Base-by-base conservation (phyloP, 2,329 filamentous ascomycete species). In the Drechslerella coelobrocha region DNA sequence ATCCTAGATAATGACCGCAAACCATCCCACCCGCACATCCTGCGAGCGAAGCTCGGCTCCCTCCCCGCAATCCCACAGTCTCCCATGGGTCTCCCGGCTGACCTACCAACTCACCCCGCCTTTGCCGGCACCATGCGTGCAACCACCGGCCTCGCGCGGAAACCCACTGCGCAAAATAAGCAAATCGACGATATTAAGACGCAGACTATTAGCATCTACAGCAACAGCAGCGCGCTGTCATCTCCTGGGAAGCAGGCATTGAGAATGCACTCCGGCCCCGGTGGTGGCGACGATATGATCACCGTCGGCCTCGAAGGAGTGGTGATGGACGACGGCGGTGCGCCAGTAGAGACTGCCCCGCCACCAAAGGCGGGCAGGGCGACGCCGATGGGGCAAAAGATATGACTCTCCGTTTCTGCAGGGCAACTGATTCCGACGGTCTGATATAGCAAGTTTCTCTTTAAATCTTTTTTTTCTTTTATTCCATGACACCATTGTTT, bases 231-330 rank as follows among this genome's bases (percentile, higher is more conserved):
- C 12, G 48, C 66, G 6, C 53, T 72, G 61, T 31, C 61, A 1
- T 72, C 68, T 0, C 68, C 68, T n/a, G 68, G 68, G 34, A 72
- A 72, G 41, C 68, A 72, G 23, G 68, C 61, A 3, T 19, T 72
- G 24, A 39, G 68, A 55, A 72, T 72, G 68, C 68, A 72, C 51
- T 17, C 48, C 23, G 68, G 68, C 9, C 68, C 68, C 17, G 68
- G 68, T 31, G 60, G 66, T n/a, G 60, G 60, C 21, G 66, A 71
- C 26, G 60, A 63, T 24, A 72, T 66, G 54, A 72, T 72, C 50
- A 72, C 68, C 43, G 68, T 72, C 41, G 68, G 68, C 7, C 61
- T 72, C 24, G 68, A 65, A 34, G 68, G 68, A 9, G 68, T 72
- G 7, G 68, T 72, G 1, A 72, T 72, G 68, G 68, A 72, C 41